Base-by-base conservation (phyloP, 768 basidiomycete genomes). In the Amanita jacksonii region DNA sequence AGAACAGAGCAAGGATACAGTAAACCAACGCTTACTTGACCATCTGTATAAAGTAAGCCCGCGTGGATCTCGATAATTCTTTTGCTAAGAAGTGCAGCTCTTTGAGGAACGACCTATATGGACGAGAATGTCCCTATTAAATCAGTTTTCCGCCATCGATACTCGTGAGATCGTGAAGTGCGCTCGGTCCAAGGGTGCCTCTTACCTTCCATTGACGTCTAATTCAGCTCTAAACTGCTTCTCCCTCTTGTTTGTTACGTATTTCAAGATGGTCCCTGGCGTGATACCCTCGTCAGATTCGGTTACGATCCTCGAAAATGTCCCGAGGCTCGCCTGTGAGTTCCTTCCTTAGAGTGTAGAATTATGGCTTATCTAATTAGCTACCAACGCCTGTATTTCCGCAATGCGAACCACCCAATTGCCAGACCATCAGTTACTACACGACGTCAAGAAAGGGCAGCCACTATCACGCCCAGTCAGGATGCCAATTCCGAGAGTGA, bases 191-290 rank as follows among this genome's bases (percentile, higher is more conserved):
- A 27, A 8, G 9, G 15, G 15, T 22, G 18, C 5, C 22, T n/a
- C 15, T 19, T 12, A 6, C 24, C 27, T 6, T 24, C 35, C 28
- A 20, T 32, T 41, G 16, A 10, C 23, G n/a, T 18, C 8, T 8
- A 7, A 9, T n/a, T 25, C 46, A 94, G 91, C 48, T 85, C 86
- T 9, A 94, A 93, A 57, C 62, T 79, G 5, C 69, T 91, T 12
- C 72, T 94, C 13, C 84, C 92, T 3, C 62, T 86, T 4, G 77
- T 85, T 3, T 83, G 81, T 43, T 99, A 93, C 55, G 83, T 86
- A 7, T 93, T 97, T 56, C 77, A 82, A 52, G 93, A 96, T 51
- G 96, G 96, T 0, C 92, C 93, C 2, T 98, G 86, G 82, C 73
- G 90, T 31, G 93, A 97, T 53, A 85, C 86, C 10, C 72, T 92